Percentiles rank a stretch among this genome's conserved stretches.
These are phyloP conservation scores for Xanthoceras sorbifolium DNA, from an alignment of 345 rosid genomes.

Conservation along the genomic window DNA sequence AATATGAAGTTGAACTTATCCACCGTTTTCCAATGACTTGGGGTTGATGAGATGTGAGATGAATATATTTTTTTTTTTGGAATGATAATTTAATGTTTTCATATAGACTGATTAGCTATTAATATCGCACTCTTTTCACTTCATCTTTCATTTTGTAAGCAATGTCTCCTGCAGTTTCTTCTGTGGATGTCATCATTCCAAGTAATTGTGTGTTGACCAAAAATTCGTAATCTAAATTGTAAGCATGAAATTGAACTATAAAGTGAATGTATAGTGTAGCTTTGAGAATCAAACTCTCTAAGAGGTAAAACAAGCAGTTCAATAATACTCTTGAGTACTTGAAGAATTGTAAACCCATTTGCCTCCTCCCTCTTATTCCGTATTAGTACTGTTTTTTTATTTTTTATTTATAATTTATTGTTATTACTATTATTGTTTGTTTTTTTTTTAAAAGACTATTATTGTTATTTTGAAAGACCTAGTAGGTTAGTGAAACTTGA, in stretches of 20 bases:
- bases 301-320: background rate
- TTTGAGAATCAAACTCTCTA: background rate
- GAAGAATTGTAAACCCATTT: background rate
- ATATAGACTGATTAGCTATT: background rate
- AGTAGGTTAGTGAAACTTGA: background rate
- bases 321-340: background rate
- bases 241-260: too few relatives aligned
- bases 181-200: background rate
- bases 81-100: background rate
- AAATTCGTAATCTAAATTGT: too few relatives aligned
- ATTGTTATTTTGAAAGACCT: background rate
- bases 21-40: background rate
- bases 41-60: too few relatives aligned
- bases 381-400: background rate
- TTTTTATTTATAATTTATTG: background rate
- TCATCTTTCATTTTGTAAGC: background rate
- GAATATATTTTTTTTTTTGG: background rate
- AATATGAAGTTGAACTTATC: background rate
- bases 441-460: too few relatives aligned
- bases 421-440: background rate
- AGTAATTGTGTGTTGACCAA: background rate
- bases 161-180: background rate
- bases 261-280: too few relatives aligned
- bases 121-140: background rate
- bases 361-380: background rate